Evolutionary conservation across 2,329 filamentous ascomycete species (phyloP).

Genomic region (Penicillium griseofulvum): DNA sequence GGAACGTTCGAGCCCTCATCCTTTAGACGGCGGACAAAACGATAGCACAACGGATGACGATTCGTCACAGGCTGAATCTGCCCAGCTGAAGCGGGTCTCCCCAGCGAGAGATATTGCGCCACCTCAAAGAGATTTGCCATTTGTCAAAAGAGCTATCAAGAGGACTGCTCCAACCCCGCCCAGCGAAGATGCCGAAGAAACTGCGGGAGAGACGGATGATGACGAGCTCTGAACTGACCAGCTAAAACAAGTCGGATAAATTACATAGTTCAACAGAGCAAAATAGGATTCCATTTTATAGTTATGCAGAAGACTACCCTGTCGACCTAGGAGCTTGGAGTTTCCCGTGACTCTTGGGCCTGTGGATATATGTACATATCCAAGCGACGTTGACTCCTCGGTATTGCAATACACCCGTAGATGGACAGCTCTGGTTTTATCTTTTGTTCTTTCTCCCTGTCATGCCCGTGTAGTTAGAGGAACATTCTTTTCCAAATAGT

Average conservation of each 20-base stretch:
- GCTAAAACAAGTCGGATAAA: neutral
- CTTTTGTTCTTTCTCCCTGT: neutral
- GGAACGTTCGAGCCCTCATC: conserved; percentile 30
- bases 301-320: too few species aligned
- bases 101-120: conserved; percentile 14
- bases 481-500: rapidly evolving
- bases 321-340: neutral
- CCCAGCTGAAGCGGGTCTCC: neutral
- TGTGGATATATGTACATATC: neutral
- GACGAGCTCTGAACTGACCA: conserved; percentile 37
- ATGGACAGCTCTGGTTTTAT: neutral
- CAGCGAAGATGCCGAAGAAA: conserved; percentile 23
- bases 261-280: neutral
- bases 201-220: conserved; percentile 41
- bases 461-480: too few species aligned
- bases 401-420: neutral
- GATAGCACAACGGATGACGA: conserved; percentile 34
- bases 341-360: neutral
- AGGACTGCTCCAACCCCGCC: conserved; percentile 2
- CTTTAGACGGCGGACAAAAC: conserved; percentile 35
- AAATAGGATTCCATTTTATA: neutral
- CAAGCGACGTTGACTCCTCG: neutral
- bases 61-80: neutral
- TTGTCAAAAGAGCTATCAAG: conserved; percentile 26
- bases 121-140: conserved; percentile 45